Conservation (phyloP, 352 stramenopile genomes). For the Pythium coloratum region DNA sequence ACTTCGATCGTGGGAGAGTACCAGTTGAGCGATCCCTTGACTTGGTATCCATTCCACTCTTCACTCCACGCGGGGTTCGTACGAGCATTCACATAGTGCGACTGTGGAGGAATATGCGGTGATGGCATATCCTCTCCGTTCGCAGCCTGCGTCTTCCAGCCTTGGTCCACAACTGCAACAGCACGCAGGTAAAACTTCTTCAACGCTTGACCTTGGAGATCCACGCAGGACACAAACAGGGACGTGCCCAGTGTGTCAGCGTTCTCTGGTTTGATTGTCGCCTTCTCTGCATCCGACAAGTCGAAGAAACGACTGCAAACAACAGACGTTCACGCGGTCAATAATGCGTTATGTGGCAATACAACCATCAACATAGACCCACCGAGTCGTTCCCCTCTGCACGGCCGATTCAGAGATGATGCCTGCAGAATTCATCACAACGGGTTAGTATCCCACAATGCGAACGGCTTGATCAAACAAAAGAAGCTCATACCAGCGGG, state of each 20-base stretch:
- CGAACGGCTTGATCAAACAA: background rate
- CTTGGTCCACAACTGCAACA: slow-evolving; percentile 73
- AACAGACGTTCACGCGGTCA: background rate
- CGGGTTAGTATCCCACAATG: background rate
- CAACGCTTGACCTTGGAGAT: slow-evolving; percentile 33
- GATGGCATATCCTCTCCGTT: slow-evolving; percentile 58
- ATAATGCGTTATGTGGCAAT: background rate
- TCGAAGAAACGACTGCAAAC: slow-evolving; percentile 56
- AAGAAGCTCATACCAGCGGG: slow-evolving; percentile 19
- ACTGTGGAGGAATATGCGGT: slow-evolving; percentile 71
- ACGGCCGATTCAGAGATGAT: slow-evolving; percentile 49
- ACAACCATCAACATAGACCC: background rate
- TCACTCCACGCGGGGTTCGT: slow-evolving; percentile 65
- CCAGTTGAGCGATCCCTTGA: slow-evolving; percentile 63
- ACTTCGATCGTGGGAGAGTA: slow-evolving; percentile 42
- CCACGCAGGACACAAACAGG: slow-evolving; percentile 64
- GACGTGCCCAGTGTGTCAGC: slow-evolving; percentile 62
- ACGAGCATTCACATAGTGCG: slow-evolving; percentile 79
- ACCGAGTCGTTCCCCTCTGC: slow-evolving; percentile 56
- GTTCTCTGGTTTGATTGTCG: slow-evolving; percentile 27
- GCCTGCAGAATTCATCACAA: slow-evolving; percentile 11
- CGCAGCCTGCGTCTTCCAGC: slow-evolving; percentile 49
- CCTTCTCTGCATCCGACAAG: slow-evolving; percentile 40
- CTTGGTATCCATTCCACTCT: slow-evolving; percentile 66
- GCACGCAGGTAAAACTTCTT: slow-evolving; percentile 62